phyloP scores from a whole-genome alignment of 257 asterid genomes.

The Thymus quinquecostatus region DNA sequence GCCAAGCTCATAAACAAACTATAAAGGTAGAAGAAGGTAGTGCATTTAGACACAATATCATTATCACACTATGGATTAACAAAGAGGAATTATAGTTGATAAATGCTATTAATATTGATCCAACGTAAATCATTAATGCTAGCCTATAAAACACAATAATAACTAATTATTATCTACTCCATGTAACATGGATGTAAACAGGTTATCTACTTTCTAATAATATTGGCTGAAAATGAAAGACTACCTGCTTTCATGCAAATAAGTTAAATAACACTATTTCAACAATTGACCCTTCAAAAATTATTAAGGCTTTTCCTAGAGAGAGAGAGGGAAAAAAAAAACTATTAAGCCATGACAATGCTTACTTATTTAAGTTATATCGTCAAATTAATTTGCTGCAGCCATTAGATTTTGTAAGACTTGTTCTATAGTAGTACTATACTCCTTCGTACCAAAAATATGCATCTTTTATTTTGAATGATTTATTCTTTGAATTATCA shows the following conservation, averaged over 20 bases:
- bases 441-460: not conserved
- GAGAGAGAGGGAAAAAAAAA: too few relatives aligned
- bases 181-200: constrained; percentile 2
- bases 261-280: not conserved
- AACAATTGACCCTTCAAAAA: constrained; percentile 6
- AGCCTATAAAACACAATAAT: not conserved
- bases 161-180: not conserved
- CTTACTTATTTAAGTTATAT: not conserved
- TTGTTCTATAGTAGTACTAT: too few relatives aligned
- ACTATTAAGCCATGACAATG: not conserved
- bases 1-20: too few relatives aligned
- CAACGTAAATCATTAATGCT: not conserved
- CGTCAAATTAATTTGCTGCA: not conserved
- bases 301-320: too few relatives aligned
- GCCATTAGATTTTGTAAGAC: not conserved
- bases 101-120: not conserved
- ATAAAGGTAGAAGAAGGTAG: too few relatives aligned
- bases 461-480: not conserved
- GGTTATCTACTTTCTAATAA: not conserved
- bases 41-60: too few relatives aligned
- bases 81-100: too few relatives aligned
- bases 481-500: too few relatives aligned
- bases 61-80: too few relatives aligned
- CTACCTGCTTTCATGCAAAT: not conserved
- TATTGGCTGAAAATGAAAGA: constrained; percentile 1